Evolutionary conservation across 2,329 filamentous ascomycete genomes (phyloP).

Genomic region (Alternaria brassicicola): DNA sequence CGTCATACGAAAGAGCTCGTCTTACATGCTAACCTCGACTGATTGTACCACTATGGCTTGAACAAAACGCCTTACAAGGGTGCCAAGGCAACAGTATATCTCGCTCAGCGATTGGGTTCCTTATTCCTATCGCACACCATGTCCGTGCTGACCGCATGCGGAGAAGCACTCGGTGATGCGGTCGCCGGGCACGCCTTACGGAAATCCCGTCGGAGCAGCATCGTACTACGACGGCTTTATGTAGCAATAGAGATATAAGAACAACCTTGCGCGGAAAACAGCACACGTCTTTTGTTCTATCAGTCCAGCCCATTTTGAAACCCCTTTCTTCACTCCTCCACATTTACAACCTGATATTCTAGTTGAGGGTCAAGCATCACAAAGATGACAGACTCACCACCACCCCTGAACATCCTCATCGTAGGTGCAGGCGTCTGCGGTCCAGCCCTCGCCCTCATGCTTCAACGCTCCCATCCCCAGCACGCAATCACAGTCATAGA

Average conservation of each 20-base stretch:
- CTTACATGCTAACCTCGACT: too few relatives aligned
- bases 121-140: background rate
- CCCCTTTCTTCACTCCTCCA: too few relatives aligned
- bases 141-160: background rate
- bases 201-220: background rate
- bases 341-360: background rate
- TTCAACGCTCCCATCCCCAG: slow-evolving; percentile 50
- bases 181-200: background rate
- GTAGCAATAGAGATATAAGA: background rate
- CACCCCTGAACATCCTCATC: slow-evolving; percentile 36
- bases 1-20: too few relatives aligned
- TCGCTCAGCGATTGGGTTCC: background rate
- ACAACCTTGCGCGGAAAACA: background rate
- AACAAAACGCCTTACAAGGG: background rate
- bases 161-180: slow-evolving; percentile 3
- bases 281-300: too few relatives aligned
- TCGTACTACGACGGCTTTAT: background rate
- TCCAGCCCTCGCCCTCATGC: slow-evolving; percentile 57
- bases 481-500: slow-evolving; percentile 52
- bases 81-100: background rate
- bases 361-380: background rate
- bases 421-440: slow-evolving; percentile 37
- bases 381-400: background rate
- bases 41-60: too few relatives aligned
- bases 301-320: background rate